phyloP scores from a whole-genome alignment of 305 asterid species.

The Salvia sclarea region DNA sequence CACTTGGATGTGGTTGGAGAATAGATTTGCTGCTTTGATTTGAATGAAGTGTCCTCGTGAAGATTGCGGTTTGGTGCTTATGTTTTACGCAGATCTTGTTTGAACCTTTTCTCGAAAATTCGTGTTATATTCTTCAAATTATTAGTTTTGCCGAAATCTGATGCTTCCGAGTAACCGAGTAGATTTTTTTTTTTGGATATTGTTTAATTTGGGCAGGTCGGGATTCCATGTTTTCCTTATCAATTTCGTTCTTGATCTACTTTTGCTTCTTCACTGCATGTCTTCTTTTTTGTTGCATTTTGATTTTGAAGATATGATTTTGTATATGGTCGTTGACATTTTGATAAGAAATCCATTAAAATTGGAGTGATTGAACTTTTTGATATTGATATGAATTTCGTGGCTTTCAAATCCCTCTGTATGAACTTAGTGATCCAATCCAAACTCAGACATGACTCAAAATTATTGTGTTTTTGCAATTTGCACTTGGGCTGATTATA shows the following conservation, averaged over 20 bases:
- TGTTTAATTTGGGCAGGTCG: constrained; percentile 9
- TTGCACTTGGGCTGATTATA: neutral
- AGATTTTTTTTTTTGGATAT: constrained; percentile 11
- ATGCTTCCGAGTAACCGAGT: constrained; percentile 11
- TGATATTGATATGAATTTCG: neutral
- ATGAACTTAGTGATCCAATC: neutral
- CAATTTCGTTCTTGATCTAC: constrained; percentile 26
- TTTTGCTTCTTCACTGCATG: neutral
- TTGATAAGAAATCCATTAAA: neutral
- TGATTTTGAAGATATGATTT: constrained; percentile 13
- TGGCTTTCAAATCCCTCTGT: neutral
- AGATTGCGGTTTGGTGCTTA: constrained; percentile 10
- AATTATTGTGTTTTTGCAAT: neutral
- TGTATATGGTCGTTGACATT: constrained; percentile 5
- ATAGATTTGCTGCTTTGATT: constrained; percentile 31
- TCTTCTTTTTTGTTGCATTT: neutral
- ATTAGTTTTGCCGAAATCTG: constrained; percentile 20
- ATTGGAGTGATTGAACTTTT: neutral
- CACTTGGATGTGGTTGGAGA: neutral
- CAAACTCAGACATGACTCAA: neutral
- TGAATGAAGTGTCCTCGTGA: constrained; percentile 28
- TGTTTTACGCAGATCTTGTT: constrained; percentile 33
- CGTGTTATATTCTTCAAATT: constrained; percentile 8
- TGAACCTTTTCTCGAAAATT: constrained; percentile 1
- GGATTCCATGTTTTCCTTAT: neutral